Conservation (phyloP, 345 rosid genomes). For the Lepidium aucheri region DNA sequence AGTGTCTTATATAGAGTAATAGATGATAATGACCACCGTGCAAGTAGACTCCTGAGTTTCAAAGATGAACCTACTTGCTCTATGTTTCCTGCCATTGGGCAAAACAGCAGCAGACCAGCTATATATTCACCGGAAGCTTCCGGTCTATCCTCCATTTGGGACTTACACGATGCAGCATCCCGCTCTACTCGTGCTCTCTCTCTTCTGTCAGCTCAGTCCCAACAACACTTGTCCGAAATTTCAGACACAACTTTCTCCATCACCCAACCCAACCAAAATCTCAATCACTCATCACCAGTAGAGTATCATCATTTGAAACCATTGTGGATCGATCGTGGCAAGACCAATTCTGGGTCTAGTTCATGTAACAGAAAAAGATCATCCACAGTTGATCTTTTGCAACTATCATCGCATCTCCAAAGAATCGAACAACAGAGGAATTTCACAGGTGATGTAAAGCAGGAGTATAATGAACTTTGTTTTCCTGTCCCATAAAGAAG, state of each 20-base stretch:
- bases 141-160: conserved; percentile 29
- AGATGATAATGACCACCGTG: conserved; percentile 31
- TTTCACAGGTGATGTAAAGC: conserved; percentile 42
- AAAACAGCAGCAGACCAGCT: conserved; percentile 21
- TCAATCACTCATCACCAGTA: neutral
- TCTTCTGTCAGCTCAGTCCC: conserved; percentile 91
- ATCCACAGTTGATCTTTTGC: conserved; percentile 57
- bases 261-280: conserved; percentile 20
- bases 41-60: conserved; percentile 38
- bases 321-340: neutral
- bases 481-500: conserved; percentile 24
- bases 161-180: conserved; percentile 23
- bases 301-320: conserved; percentile 5
- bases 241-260: conserved; percentile 28
- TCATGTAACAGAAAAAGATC: conserved; percentile 31
- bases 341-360: conserved; percentile 14
- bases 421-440: conserved; percentile 64
- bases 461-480: conserved; percentile 41
- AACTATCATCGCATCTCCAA: conserved; percentile 66
- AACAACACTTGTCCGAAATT: conserved; percentile 31
- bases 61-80: conserved; percentile 37
- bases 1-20: conserved; percentile 32
- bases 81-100: conserved; percentile 28
- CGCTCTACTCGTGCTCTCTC: conserved; percentile 75
- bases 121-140: conserved; percentile 29